Conservation (phyloP, 768 basidiomycete genomes). For the Xanthoconium stramineum region DNA sequence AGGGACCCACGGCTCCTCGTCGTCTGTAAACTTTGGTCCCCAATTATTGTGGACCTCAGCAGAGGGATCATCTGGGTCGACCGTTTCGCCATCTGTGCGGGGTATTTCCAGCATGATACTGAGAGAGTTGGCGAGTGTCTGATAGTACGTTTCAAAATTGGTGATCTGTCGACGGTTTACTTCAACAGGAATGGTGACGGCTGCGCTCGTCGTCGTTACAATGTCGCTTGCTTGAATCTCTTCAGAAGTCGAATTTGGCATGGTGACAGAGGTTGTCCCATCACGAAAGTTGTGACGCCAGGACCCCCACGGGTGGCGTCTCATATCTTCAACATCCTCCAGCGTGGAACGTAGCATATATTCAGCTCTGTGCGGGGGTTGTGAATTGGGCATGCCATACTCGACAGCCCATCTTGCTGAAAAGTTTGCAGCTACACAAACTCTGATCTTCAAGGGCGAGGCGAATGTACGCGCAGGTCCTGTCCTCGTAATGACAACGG, state of each 20-base stretch:
- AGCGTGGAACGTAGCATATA: no score
- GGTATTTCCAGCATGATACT: background rate
- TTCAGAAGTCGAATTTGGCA: constrained; percentile 5
- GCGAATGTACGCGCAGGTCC: no score
- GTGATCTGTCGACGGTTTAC: constrained; percentile 1
- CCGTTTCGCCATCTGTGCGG: background rate
- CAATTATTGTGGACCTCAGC: no score
- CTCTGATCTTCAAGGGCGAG: no score
- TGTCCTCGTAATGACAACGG: constrained; percentile 9
- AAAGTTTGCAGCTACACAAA: no score
- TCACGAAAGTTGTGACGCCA: background rate
- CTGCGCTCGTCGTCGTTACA: constrained; percentile 7
- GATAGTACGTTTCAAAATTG: constrained; percentile 16
- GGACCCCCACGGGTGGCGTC: no score
- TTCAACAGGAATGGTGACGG: constrained; percentile 4
- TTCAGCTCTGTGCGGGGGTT: background rate
- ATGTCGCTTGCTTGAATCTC: constrained; percentile 1
- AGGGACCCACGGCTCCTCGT: constrained; percentile 20
- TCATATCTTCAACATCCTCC: no score
- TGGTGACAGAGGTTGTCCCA: background rate
- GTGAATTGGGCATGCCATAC: background rate
- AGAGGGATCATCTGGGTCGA: constrained; percentile 7
- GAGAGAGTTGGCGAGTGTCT: constrained; percentile 10
- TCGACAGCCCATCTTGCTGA: constrained; percentile 1
- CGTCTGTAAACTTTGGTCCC: constrained; percentile 6